Evolutionary conservation across 2,329 filamentous ascomycete species (phyloP).

Genomic region (Tolypocladium tropicale): DNA sequence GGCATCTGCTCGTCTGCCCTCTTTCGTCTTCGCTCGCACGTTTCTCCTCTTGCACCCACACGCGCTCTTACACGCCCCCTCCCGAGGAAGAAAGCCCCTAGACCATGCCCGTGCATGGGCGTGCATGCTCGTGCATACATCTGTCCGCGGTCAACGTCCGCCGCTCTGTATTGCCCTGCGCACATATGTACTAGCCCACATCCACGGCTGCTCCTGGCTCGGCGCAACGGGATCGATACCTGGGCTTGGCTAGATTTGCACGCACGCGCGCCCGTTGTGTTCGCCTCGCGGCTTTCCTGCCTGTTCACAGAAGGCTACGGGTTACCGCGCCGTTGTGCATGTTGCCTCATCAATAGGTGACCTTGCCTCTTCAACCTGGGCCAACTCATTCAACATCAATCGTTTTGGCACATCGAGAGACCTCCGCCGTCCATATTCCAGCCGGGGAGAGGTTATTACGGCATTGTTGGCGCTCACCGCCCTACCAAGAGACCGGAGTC

Average conservation of each 20-base stretch:
- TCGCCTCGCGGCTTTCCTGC: not conserved
- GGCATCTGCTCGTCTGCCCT: not conserved
- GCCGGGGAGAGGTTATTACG: not conserved
- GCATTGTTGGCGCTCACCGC: not conserved
- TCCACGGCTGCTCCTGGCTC: not conserved
- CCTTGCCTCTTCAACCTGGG: not conserved
- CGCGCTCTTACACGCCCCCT: not conserved
- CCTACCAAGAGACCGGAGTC: not conserved
- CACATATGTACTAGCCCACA: constrained; percentile 2
- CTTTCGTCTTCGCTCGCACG: not conserved
- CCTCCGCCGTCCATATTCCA: not conserved
- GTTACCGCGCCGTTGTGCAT: not conserved
- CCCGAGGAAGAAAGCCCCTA: not conserved
- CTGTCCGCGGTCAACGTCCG: constrained; percentile 2
- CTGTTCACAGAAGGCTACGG: not conserved
- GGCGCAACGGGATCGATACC: not conserved
- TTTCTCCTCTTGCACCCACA: not conserved
- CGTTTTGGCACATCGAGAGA: not conserved
- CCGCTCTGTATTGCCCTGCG: not conserved
- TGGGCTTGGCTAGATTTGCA: not conserved
- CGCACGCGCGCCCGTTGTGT: not conserved
- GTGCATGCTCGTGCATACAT: constrained; percentile 3
- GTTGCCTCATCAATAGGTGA: not conserved
- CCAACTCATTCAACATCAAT: not conserved
- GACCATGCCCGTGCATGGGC: constrained; percentile 2